These are phyloP conservation scores for Metschnikowia rubicola DNA, from an alignment of 805 yeast species.

Conservation along the genomic window DNA sequence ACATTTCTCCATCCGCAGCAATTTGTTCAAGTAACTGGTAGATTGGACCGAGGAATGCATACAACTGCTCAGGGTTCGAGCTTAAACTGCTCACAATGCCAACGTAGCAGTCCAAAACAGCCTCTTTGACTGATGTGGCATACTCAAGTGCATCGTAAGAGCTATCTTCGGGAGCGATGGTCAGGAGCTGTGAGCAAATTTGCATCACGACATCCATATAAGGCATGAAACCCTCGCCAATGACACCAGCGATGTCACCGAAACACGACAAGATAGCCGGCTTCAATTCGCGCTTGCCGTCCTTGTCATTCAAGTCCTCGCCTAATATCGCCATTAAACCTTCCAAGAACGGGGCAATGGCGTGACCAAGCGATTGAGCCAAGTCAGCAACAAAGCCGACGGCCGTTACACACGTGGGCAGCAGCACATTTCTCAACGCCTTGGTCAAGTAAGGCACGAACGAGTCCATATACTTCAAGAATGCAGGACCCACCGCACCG, in stretches of 20 bases:
- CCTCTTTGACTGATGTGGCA: constrained; percentile 65
- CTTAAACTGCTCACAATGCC: constrained; percentile 92
- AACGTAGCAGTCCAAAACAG: constrained; percentile 93
- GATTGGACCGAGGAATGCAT: constrained; percentile 63
- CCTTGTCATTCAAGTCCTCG: constrained; percentile 59
- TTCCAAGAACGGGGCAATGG: constrained; percentile 69
- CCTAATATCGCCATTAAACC: constrained; percentile 84
- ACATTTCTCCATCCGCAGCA: constrained; percentile 56
- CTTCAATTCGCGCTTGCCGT: constrained; percentile 74
- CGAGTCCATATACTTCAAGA: constrained; percentile 72
- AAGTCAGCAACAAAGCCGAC: constrained; percentile 95
- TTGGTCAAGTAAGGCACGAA: constrained; percentile 79
- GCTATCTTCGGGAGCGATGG: constrained; percentile 59
- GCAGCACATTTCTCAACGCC: constrained; percentile 79
- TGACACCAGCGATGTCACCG: constrained; percentile 91
- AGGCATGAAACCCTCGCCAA: constrained; percentile 72
- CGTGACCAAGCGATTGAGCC: constrained; percentile 78
- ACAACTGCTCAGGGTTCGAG: constrained; percentile 60
- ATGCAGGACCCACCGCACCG: constrained; percentile 66
- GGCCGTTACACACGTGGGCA: constrained; percentile 82
- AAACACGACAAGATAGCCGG: constrained; percentile 89
- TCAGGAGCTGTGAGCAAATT: constrained; percentile 66
- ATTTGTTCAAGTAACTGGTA: constrained; percentile 64
- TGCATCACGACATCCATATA: constrained; percentile 78
- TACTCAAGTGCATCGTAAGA: constrained; percentile 77